Evolutionary conservation across 2,329 filamentous ascomycete species (phyloP).

Genomic region (Westerdykella ornata): DNA sequence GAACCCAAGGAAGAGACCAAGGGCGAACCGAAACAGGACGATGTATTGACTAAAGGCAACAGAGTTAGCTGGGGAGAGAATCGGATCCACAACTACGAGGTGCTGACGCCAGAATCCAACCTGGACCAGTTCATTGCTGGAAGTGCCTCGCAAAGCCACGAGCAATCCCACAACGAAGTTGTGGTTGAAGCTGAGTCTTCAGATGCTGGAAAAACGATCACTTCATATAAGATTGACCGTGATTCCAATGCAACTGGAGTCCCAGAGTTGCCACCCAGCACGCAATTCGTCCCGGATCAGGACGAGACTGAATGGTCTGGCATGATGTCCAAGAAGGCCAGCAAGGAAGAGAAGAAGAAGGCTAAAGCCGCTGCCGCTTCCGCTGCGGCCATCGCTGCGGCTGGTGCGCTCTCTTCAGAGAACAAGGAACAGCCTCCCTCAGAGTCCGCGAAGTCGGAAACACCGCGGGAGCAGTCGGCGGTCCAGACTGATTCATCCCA

Average conservation of each 20-base stretch:
- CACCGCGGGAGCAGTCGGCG: background rate
- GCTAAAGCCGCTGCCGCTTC: conserved; percentile 16
- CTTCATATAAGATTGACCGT: conserved; percentile 29
- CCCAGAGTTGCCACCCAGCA: conserved; percentile 23
- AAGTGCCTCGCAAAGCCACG: conserved; percentile 19
- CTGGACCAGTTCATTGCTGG: conserved; percentile 35
- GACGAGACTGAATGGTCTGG: conserved; percentile 20
- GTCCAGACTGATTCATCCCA: conserved; percentile 4
- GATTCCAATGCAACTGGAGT: conserved; percentile 8
- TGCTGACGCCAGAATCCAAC: conserved; percentile 40
- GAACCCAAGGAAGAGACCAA: conserved; percentile 20
- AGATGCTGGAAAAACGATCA: conserved; percentile 22
- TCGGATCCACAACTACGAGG: conserved; percentile 43
- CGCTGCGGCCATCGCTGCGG: conserved; percentile 13
- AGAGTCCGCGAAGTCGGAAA: background rate
- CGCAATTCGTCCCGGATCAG: conserved; percentile 24
- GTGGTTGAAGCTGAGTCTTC: conserved; percentile 36
- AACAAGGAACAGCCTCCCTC: background rate
- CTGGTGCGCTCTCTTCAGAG: conserved; percentile 7
- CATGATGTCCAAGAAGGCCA: conserved; percentile 23
- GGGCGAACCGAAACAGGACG: conserved; percentile 20
- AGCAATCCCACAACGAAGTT: conserved; percentile 33
- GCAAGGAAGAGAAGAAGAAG: conserved; percentile 30
- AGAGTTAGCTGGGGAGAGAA: conserved; percentile 46
- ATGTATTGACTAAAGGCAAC: conserved; percentile 20